Evolutionary conservation across 352 stramenopile species (phyloP).

Genomic region (Blastocystis sp.): DNA sequence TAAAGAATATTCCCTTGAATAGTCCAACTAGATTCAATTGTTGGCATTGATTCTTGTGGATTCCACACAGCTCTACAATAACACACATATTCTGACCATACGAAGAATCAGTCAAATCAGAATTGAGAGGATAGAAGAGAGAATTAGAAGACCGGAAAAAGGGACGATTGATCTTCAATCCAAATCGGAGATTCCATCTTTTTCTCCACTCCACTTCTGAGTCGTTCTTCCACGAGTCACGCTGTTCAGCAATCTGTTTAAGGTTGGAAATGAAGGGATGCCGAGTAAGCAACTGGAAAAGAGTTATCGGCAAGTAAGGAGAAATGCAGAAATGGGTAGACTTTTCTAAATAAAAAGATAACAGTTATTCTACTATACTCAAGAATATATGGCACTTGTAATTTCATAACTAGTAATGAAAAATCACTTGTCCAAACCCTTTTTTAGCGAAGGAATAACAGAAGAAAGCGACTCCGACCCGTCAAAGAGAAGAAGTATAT

Average conservation of each 20-base stretch:
- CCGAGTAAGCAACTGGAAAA: background rate
- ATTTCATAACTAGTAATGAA: background rate
- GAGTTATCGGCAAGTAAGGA: background rate
- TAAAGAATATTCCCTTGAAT: conserved; percentile 75
- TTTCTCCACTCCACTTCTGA: background rate
- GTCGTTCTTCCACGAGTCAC: background rate
- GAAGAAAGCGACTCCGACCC: background rate
- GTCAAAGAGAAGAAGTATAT: background rate
- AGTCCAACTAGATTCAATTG: conserved; percentile 62
- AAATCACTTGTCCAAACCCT: background rate
- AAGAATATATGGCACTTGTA: background rate
- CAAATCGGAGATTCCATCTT: background rate
- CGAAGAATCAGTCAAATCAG: background rate
- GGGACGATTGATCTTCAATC: background rate
- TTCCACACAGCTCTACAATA: background rate
- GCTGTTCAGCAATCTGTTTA: background rate
- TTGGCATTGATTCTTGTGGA: background rate
- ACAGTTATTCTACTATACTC: background rate
- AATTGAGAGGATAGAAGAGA: background rate
- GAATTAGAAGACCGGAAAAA: conserved; percentile 7
- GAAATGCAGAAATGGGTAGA: background rate
- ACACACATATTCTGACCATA: background rate
- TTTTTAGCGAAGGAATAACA: background rate
- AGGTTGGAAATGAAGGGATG: background rate
- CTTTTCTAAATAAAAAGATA: background rate